Percentiles rank a stretch among this genome's conserved stretches.
phyloP scores from a whole-genome alignment of 208 protist species.

The Histomonas meleagridis region DNA sequence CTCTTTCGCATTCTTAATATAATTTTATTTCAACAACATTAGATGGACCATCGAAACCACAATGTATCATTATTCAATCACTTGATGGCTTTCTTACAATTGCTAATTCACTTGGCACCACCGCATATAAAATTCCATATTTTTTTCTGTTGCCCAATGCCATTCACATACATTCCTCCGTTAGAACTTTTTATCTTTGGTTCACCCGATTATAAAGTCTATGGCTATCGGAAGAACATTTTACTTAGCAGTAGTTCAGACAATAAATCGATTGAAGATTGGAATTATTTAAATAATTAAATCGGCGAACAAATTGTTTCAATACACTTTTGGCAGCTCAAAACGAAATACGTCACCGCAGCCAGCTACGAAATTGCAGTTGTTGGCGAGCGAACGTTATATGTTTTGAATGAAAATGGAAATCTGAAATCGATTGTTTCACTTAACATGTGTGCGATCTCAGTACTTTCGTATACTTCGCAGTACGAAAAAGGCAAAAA shows the following conservation, averaged over 20 bases:
- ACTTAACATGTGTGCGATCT: not conserved
- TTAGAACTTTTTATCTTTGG: slow-evolving; percentile 12
- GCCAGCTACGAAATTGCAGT: not conserved
- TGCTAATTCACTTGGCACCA: not conserved
- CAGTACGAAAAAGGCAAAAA: not conserved
- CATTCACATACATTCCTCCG: not conserved
- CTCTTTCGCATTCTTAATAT: not conserved
- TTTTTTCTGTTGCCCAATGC: not conserved
- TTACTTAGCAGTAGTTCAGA: not conserved
- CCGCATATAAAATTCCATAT: not conserved
- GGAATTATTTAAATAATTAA: slow-evolving; percentile 19
- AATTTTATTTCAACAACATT: slow-evolving; percentile 20
- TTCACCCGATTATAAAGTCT: slow-evolving; percentile 1
- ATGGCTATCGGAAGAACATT: not conserved
- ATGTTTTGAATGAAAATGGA: not conserved
- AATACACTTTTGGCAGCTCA: not conserved
- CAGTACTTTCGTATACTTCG: not conserved
- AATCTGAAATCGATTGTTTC: not conserved
- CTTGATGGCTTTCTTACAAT: not conserved
- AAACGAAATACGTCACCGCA: not conserved
- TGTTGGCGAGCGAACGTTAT: not conserved
- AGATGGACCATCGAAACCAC: not conserved
- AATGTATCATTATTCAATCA: not conserved
- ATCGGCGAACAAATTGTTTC: slow-evolving; percentile 7
- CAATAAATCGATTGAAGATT: not conserved